A percentile compares a stretch with the other conserved stretches of the same genome.
Evolutionary conservation across 78 protist genomes (phyloP).

Genomic region (Dictyostelium intermedium): DNA sequence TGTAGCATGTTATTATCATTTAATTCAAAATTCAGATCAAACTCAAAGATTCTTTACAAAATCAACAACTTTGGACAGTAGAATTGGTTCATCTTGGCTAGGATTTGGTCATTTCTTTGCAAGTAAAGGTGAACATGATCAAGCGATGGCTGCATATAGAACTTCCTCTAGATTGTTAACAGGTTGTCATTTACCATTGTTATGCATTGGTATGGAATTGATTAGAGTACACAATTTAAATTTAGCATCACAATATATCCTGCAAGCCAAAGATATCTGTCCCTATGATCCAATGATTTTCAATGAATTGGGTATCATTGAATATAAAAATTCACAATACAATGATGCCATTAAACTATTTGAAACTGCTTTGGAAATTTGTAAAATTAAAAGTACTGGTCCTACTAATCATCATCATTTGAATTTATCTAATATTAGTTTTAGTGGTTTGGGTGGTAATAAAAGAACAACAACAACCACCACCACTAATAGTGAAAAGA

Average conservation of each 20-base stretch:
- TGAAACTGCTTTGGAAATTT: slow-evolving; percentile 22
- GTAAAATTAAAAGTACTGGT: background rate
- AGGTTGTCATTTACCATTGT: slow-evolving; percentile 53
- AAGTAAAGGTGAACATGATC: slow-evolving; percentile 77
- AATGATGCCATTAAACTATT: slow-evolving; percentile 31
- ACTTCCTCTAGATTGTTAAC: slow-evolving; percentile 71
- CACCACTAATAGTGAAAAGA: background rate
- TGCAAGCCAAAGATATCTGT: slow-evolving; percentile 61
- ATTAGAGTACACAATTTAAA: slow-evolving; percentile 64
- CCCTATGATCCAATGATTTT: slow-evolving; percentile 65
- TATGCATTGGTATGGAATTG: slow-evolving; percentile 78
- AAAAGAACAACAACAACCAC: background rate
- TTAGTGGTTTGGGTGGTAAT: background rate
- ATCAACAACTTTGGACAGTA: slow-evolving; percentile 31
- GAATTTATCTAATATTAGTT: background rate
- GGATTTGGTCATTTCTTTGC: slow-evolving; percentile 80
- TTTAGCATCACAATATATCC: slow-evolving; percentile 60
- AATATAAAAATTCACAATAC: slow-evolving; percentile 18
- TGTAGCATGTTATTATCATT: slow-evolving; percentile 62
- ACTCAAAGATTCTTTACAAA: slow-evolving; percentile 45
- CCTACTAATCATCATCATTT: background rate
- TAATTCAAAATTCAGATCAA: slow-evolving; percentile 32
- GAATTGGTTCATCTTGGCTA: slow-evolving; percentile 65
- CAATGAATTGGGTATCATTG: slow-evolving; percentile 79
- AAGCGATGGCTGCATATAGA: slow-evolving; percentile 79